Evolutionary conservation across 352 stramenopile species (phyloP), one percentile per base, ranked within the genome.

Genomic region (Globisporangium paroecandrum): DNA sequence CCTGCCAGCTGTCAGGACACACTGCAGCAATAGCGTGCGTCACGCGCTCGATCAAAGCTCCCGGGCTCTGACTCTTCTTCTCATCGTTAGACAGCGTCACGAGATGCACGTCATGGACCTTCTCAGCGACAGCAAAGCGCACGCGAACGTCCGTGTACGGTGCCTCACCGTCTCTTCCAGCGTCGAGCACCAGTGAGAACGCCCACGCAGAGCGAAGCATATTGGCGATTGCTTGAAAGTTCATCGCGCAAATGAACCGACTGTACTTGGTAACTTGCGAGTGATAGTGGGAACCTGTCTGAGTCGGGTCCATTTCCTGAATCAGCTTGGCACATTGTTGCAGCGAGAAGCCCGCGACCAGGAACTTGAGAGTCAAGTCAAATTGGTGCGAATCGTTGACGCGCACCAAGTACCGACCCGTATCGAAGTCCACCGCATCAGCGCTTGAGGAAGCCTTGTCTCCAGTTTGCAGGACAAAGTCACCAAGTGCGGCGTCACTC

Each of bases 111-210:
- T 68, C 63, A 20, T 62, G 25, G 51, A 68, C 18, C 53, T 38
- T 34, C 36, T 49, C 41, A 20, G n/a, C 63, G 36, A 47, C 25
- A 13, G 36, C 36, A 38, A 62, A 68, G 63, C 63, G 63, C 63
- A 68, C 63, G 38, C 63, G 54, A 27, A 68, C 36, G 20, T 25
- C 36, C 15, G 56, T 32, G 27, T 32, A 12, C 12, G 20, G 6
- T 10, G 8, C 15, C 8, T 38, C 32, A 4, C 10, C 8, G 4
- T 32, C 8, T 22, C 55, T 29, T 22, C 61, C 53, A 1, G 53
- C 24, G 25, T 53, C 54, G 25, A 68, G 20, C 36, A 68, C 63
- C 3, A 68, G 63, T 54, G 63, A 46, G 53, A 68, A 68, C 63
- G 63, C 53, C 63, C 63, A 68, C 34, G 10, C 24, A 3, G 36